Base-by-base conservation (phyloP, 1,139 yeast genomes). In the Candida smagusa region DNA sequence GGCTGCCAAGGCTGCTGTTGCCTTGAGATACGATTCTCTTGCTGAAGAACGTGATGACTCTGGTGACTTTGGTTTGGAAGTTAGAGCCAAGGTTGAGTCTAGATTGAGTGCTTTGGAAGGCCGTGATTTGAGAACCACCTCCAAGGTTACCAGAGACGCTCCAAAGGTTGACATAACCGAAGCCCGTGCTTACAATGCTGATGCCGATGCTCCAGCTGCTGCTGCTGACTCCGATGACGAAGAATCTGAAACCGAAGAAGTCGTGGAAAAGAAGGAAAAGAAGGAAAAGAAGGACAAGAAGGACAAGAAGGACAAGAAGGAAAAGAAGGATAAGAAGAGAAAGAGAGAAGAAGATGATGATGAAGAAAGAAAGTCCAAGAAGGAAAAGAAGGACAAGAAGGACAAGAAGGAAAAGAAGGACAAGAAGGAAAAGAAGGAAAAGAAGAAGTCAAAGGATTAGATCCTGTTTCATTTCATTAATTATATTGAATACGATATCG, bases 1-100 rank as follows among this genome's bases (percentile, higher is more conserved):
- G 53, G 99, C 99, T 54, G 97, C 97, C 47, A 92, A 92, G 74
- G 96, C 97, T 51, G 95, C 98, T 37, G 94, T 92, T 58, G 87
- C 96, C 46, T 74, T 92, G 54, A 84, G 98, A 74, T 92, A 86
- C 63, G 99, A 92, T 71, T 96, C 97, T 30, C 76, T 94, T 46
- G 86, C 97, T 49, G 99, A 92, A 72, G 97, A 92, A 56, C 82
- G 97, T 67, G 95, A 86, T 54, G 97, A 92, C 57, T 79, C 87
- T 42, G 97, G 97, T 49, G 95, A 89, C 52, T 78, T 90, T 55
- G 99, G 99, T 58, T 74, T 87, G 54, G 87, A 84, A 52, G 92
- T 86, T 51, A 83, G 98, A 71, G 80, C 87, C 52, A 89, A 89
- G 76, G 94, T 92, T 55, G 99, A 92, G 71, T 78, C 87, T 47